These are phyloP conservation scores for Basidioascus undulatus DNA, from an alignment of 768 basidiomycete genomes.

Conservation along the genomic window DNA sequence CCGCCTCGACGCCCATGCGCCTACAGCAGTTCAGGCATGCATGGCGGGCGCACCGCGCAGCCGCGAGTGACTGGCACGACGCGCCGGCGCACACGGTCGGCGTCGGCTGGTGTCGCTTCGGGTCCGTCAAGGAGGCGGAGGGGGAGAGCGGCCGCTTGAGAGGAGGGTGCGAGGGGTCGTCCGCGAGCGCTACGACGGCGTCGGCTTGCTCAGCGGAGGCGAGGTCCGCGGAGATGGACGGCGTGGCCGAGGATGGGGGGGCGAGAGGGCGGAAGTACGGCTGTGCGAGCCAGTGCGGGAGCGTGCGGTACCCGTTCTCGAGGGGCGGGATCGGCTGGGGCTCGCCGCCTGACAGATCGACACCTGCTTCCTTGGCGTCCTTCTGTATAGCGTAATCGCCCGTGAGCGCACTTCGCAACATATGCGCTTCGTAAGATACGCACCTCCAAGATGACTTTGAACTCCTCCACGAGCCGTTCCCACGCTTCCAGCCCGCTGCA, in stretches of 20 bases:
- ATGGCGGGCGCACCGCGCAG: slow-evolving; percentile 1
- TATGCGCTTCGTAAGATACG: no score
- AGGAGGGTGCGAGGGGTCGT: not conserved
- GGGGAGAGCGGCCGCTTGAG: not conserved
- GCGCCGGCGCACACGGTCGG: slow-evolving; percentile 1
- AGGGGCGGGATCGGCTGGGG: not conserved
- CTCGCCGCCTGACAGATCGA: not conserved
- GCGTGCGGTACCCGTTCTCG: slow-evolving; percentile 5
- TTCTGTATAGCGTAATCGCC: not conserved
- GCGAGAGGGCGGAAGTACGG: slow-evolving; percentile 33
- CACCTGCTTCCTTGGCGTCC: slow-evolving; percentile 1
- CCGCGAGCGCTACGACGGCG: not conserved
- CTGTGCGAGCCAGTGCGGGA: slow-evolving; percentile 50
- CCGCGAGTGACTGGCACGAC: slow-evolving; percentile 6
- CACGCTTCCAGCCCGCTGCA: slow-evolving; percentile 22
- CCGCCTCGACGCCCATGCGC: slow-evolving; percentile 8
- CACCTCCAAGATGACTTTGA: slow-evolving; percentile 35
- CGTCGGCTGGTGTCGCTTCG: slow-evolving; percentile 4
- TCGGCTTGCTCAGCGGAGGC: not conserved
- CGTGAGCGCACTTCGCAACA: no score
- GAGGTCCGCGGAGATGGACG: slow-evolving; percentile 3
- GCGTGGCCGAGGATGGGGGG: no score
- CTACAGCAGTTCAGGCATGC: not conserved
- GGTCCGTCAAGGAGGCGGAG: slow-evolving; percentile 5
- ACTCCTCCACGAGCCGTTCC: slow-evolving; percentile 31